Conservation (phyloP, 176 grass and related monocot genomes). For the Musa beccarii region DNA sequence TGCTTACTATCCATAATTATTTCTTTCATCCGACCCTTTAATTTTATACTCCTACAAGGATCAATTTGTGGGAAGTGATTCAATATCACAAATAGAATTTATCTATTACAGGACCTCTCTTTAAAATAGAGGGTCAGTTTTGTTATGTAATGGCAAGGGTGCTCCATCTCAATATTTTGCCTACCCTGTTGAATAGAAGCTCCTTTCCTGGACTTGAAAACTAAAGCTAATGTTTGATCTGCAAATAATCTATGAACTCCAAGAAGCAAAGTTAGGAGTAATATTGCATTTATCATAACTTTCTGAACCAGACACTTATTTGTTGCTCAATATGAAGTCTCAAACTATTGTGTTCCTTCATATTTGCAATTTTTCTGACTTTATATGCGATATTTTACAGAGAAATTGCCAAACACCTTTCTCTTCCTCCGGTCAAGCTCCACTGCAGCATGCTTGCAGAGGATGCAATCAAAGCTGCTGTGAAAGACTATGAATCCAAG, state of each 20-base stretch:
- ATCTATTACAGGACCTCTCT: too few species aligned
- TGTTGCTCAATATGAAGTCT: background rate
- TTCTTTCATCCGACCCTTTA: background rate
- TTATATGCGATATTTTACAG: conserved; percentile 26
- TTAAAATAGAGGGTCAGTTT: too few species aligned
- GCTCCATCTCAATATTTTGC: too few species aligned
- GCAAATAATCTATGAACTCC: too few species aligned
- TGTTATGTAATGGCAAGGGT: too few species aligned
- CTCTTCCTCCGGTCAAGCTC: conserved; percentile 95
- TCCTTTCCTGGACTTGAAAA: too few species aligned
- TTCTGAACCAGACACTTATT: too few species aligned
- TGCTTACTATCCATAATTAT: background rate
- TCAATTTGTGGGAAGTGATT: background rate
- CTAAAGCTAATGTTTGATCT: too few species aligned
- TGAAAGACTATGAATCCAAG: conserved; percentile 92
- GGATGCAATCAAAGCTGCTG: conserved; percentile 92
- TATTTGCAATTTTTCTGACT: background rate
- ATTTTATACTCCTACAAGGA: background rate
- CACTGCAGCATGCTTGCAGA: conserved; percentile 97
- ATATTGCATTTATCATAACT: too few species aligned
- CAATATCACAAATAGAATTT: background rate
- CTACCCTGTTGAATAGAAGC: too few species aligned
- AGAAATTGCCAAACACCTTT: conserved; percentile 92
- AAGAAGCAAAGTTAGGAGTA: too few species aligned
- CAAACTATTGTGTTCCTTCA: background rate